These are phyloP conservation scores for Curvularia sp. DNA, from an alignment of 2,329 filamentous ascomycete species.

Conservation along the genomic window DNA sequence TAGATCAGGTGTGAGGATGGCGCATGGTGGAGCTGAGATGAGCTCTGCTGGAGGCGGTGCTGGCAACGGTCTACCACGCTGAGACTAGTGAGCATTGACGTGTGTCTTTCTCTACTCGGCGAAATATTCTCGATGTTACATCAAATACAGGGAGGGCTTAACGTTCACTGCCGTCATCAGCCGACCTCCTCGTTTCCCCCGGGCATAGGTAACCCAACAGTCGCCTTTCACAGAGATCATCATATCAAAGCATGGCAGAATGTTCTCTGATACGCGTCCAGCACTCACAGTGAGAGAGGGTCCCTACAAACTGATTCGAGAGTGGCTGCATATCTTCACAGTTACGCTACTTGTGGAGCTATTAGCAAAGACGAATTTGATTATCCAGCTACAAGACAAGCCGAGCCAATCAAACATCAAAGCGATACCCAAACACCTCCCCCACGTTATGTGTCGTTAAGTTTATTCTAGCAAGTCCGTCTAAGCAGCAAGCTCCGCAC, in stretches of 20 bases:
- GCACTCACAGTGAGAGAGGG: neutral
- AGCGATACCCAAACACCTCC: neutral
- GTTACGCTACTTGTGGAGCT: neutral
- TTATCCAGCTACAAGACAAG: neutral
- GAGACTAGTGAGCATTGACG: slow-evolving; percentile 10
- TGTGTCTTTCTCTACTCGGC: neutral
- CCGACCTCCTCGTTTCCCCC: neutral
- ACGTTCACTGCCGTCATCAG: neutral
- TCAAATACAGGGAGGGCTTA: neutral
- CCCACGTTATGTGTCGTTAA: neutral
- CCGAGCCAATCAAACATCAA: neutral
- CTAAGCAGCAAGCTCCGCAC: neutral
- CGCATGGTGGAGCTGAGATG: slow-evolving; percentile 16
- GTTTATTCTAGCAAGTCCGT: neutral
- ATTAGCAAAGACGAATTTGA: neutral
- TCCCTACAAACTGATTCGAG: neutral
- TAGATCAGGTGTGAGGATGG: slow-evolving; percentile 19
- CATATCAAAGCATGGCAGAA: neutral
- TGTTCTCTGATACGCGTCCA: neutral
- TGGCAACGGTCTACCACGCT: slow-evolving; percentile 47
- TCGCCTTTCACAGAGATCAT: no score
- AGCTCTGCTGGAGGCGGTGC: slow-evolving; percentile 19
- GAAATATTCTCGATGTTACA: no score
- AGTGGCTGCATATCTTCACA: neutral
- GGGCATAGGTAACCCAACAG: neutral